Evolutionary conservation across 139 green algal genomes (phyloP), one percentile per base, ranked within the genome.

Genomic region (Ulvella scutata): DNA sequence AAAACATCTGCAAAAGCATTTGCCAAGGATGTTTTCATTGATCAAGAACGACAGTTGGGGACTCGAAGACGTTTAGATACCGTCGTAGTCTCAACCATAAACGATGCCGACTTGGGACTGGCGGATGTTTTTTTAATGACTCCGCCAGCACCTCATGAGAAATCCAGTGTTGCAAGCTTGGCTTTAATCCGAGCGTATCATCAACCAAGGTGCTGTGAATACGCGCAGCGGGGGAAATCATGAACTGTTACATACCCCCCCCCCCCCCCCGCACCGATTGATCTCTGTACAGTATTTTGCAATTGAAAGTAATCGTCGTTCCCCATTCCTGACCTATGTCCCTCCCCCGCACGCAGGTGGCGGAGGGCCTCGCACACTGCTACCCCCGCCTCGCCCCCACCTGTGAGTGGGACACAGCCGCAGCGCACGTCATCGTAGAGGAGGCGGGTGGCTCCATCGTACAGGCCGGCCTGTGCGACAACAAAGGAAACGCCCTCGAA

Each of bases 1-100:
- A 97, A n/a, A n/a, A 98, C 93, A 94, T 94, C 91, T 96, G 89
- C 87, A 86, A 97, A 95, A 93, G 90, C 90, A 97, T 96, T 96
- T 97, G 90, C 92, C 93, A 98, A 98, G 91, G 92, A 97, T 96
- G 92, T 96, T 97, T 97, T 97, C 92, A 97, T 97, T 97, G 89
- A 97, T 97, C 92, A 97, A 96, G 91, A 97, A 96, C 92, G 91
- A 97, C 97, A 97, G 91, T 97, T 97, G 91, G 93, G 93, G 92
- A 92, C 89, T 98, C 91, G 93, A 98, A 98, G 92, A 98, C 88
- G 93, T 97, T 98, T 93, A 98, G 92, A 98, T 97, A 97, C 91
- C 92, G 89, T 98, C 92, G 87, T 98, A 98, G 93, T 98, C 92
- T 96, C 90, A 96, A 97, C 92, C 92, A 96, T 96, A 97, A 97